Percentiles rank a stretch among this genome's conserved stretches.
These are phyloP conservation scores for Colletotrichum sp. DNA, from an alignment of 2,329 filamentous ascomycete genomes.

Conservation along the genomic window DNA sequence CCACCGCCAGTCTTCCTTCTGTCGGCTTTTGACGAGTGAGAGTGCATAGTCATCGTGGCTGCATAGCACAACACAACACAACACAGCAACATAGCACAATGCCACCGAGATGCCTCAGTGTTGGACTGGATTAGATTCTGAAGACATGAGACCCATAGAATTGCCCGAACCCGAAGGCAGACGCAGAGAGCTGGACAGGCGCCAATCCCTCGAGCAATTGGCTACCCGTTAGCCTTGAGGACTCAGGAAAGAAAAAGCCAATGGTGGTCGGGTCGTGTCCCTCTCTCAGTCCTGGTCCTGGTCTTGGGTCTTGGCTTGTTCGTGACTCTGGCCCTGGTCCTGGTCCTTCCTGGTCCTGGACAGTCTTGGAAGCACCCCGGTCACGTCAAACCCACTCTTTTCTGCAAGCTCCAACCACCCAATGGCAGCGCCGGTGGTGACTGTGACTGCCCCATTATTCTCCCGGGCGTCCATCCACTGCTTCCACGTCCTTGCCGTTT, in stretches of 20 bases:
- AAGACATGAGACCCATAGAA: not conserved
- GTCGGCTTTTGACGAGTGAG: not conserved
- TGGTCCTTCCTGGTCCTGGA: not conserved
- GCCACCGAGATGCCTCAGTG: not conserved
- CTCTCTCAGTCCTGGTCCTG: not conserved
- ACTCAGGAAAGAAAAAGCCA: not conserved
- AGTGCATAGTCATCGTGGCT: not conserved
- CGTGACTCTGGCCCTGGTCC: not conserved
- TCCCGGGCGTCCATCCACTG: not conserved
- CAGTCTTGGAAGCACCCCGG: not conserved
- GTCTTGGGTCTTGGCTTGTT: not conserved
- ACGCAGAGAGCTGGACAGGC: not conserved
- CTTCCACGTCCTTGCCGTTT: not conserved
- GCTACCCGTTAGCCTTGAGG: too few species aligned
- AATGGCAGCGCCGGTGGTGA: not conserved
- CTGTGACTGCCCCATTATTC: not conserved
- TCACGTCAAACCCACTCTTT: constrained; percentile 13
- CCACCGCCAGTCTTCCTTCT: not conserved
- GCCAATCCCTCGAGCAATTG: not conserved
- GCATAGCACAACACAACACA: not conserved
- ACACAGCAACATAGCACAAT: not conserved
- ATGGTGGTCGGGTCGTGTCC: not conserved
- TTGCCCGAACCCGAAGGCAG: not conserved
- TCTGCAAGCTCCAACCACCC: constrained; percentile 17
- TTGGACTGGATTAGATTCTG: not conserved